Evolutionary conservation across 2,329 filamentous ascomycete genomes (phyloP), one percentile per base, ranked within the genome.

Genomic region (Chaetomium strumarium): DNA sequence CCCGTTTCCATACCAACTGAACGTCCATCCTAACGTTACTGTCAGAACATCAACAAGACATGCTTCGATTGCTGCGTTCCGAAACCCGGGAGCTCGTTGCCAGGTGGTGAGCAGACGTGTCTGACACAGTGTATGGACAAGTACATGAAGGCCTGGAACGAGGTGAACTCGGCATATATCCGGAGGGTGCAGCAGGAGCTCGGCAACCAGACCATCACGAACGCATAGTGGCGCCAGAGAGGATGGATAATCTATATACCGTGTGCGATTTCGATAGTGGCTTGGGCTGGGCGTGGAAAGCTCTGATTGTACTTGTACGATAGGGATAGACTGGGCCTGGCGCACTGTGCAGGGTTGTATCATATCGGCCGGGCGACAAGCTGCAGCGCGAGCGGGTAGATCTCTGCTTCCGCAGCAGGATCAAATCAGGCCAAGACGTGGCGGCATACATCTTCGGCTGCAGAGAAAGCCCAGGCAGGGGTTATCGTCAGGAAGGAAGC

Each of bases 61-160:
- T 92, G 88, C 75, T 92, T 90, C 73, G 81, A 88, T 43, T 84
- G 83, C 68, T 92, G 88, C 70, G 73, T 91, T 14, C 76, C 85
- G 46, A 83, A 85, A 64, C 85, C 88, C 49, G 84, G 85, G 53
- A 68, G 76, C 46, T 82, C 80, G 49, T 72, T 91, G 51, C 84
- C 83, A 46, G 80, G 77, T 69, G 70, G 78, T 70, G 88, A 92
- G 68, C 75, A 82, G 65, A 75, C 79, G 19, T 92, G 88, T 73
- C 77, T 88, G 65, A 87, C 79, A 17, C 76, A 79, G 55, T 92
- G 88, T 75, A 88, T 90, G 81, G 86, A 91, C 64, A 91, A 91
- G 71, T 92, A 91, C 76, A 88, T 91, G 76, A 73, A 77, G 31
- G 79, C 86, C 11, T 92, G 88, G 88, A 90, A 90, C 72, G 73